phyloP scores from a whole-genome alignment of 305 asterid genomes.

The Salvia sclarea region DNA sequence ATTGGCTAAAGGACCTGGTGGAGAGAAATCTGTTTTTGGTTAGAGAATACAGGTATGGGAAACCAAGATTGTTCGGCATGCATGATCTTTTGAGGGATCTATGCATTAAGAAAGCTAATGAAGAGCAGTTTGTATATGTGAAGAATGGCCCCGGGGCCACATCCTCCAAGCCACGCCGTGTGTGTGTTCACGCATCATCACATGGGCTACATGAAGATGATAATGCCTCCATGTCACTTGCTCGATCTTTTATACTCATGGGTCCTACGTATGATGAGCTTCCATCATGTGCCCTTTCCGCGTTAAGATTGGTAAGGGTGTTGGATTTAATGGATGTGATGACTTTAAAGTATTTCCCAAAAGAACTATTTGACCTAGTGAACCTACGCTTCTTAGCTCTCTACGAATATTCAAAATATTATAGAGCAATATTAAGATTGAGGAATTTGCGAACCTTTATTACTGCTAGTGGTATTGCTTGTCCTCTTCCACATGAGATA shows the following conservation, averaged over 20 bases:
- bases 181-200: neutral
- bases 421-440: neutral
- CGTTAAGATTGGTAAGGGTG: neutral
- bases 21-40: neutral
- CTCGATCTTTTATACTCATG: neutral
- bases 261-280: neutral
- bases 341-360: neutral
- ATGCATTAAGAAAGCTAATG: neutral
- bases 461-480: rapidly evolving
- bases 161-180: neutral
- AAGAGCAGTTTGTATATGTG: neutral
- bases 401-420: too few relatives aligned
- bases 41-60: neutral
- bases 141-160: neutral
- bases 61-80: neutral
- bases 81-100: neutral
- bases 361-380: neutral
- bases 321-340: neutral
- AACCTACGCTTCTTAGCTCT: too few relatives aligned
- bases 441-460: neutral
- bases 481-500: neutral
- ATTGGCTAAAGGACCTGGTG: neutral
- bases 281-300: neutral
- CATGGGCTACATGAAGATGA: neutral
- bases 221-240: neutral